Percentiles rank a stretch among this genome's conserved stretches.
phyloP scores from a whole-genome alignment of 441 rosid species.

The Metrosideros polymorpha region DNA sequence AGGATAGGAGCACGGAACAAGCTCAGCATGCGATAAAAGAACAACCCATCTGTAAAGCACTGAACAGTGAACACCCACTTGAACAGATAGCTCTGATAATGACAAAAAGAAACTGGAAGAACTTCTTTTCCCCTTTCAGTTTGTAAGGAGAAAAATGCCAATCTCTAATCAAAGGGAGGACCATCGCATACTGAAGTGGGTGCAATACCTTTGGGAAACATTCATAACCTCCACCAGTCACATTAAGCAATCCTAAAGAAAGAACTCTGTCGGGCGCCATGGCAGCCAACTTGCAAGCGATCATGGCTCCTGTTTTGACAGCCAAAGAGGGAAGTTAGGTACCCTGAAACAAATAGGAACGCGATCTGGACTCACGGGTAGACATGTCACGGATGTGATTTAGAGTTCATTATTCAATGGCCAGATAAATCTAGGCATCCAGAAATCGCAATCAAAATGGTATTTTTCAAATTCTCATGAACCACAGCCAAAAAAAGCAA shows the following conservation, averaged over 20 bases:
- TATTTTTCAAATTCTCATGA: not conserved
- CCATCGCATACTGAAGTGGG: not conserved
- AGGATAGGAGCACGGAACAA: not conserved
- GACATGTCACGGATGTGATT: not conserved
- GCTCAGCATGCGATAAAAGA: not conserved
- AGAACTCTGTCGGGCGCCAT: slow-evolving; percentile 71
- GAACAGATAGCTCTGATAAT: not conserved
- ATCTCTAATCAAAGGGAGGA: not conserved
- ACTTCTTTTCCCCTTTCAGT: not conserved
- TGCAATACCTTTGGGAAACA: slow-evolving; percentile 84
- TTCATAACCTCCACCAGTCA: slow-evolving; percentile 94
- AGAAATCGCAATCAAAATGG: not conserved
- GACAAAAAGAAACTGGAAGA: not conserved
- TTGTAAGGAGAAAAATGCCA: not conserved
- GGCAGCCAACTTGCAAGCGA: slow-evolving; percentile 89
- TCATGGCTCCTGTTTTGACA: slow-evolving; percentile 78
- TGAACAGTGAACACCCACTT: not conserved
- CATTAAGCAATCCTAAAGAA: slow-evolving; percentile 86
- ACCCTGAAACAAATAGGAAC: not conserved
- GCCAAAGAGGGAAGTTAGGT: not conserved
- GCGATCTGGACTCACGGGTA: not conserved
- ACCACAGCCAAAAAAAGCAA: not conserved
- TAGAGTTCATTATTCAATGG: not conserved
- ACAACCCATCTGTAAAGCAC: not conserved
- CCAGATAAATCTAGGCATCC: not conserved